Evolutionary conservation across 345 rosid species (phyloP), one percentile per base, ranked within the genome.

Genomic region (Hibiscus tridactylites): DNA sequence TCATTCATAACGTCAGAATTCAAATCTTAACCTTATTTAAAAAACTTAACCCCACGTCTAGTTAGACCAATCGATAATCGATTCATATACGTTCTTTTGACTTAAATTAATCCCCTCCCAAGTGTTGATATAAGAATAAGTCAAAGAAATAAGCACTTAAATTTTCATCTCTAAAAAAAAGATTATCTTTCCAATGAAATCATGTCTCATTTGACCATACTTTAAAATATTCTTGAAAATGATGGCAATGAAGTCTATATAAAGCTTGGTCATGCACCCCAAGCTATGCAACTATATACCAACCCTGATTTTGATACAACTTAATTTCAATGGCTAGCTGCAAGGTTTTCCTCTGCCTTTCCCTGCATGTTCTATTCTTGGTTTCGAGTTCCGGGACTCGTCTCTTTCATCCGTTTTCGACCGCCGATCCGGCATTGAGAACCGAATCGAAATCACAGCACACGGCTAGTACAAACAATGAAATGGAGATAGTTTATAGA

Each of bases 371-470:
- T 75, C 16, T 85, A 73, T 71, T 81, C 58, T 75, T 69, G 10
- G 33, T 76, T 73, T 76, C 83, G 19, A 16, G 49, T 61, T 58
- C 75, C 2, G 85, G 80, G 49, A 67, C 85, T 77, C 78, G 87
- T 1, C 68, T 70, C 5, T 68, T 83, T 44, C 47, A 66, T 10
- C 72, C 46, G 17, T 68, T 49, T 28, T 44, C 63, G 13, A 28
- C 46, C 2, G 0, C 28, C 0, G 39, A 26, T 60, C 44, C 29
- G 6, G 16, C 58, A 10, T 46, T 60, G 46, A 17, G 17, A 26
- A 54, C 16, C 9, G 47, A 53, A 31, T 26, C 42, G 0, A 16
- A 49, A 1, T 5, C 39, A 67, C 42, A 15, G 21, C 6, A 26
- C 8, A 47, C 47, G 13, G 56, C 31, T 19, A 46, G 35, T 13